Percentiles rank a stretch among this genome's conserved stretches.
These are phyloP conservation scores for Debaryomyces psychrophilus DNA, from an alignment of 1,139 yeast species.

Conservation along the genomic window DNA sequence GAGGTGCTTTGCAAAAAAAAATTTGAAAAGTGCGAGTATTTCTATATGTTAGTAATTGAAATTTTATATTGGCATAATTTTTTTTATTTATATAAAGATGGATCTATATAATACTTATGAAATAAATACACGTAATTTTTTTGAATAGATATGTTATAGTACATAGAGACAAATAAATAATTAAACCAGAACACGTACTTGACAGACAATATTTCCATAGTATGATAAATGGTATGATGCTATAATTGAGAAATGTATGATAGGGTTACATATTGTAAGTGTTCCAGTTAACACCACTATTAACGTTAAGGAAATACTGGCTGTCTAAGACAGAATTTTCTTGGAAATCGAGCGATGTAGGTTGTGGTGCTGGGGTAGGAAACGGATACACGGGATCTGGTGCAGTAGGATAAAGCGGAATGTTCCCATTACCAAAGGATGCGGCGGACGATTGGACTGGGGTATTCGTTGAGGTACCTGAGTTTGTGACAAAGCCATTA, in stretches of 20 bases:
- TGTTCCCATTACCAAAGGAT: background rate
- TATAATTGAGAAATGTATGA: background rate
- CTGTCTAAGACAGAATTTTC: constrained; percentile 11
- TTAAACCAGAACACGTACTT: too few relatives aligned
- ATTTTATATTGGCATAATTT: background rate
- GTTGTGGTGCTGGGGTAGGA: background rate
- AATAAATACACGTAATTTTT: background rate
- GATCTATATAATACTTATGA: background rate
- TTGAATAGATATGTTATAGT: background rate
- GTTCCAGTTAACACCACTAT: constrained; percentile 17
- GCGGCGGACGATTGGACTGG: background rate
- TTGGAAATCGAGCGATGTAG: constrained; percentile 1
- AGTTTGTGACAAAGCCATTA: background rate
- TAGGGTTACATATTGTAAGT: constrained; percentile 1
- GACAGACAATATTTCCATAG: too few relatives aligned
- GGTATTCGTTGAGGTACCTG: background rate
- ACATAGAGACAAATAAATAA: background rate
- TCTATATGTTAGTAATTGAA: background rate
- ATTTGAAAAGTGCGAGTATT: background rate
- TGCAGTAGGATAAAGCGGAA: constrained; percentile 2
- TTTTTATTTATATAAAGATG: background rate
- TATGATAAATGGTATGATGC: too few relatives aligned
- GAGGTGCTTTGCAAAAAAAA: background rate
- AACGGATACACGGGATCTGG: background rate
- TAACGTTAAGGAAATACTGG: constrained; percentile 16